phyloP scores from a whole-genome alignment of 306 rosid genomes.

The Glycyrrhiza uralensis region DNA sequence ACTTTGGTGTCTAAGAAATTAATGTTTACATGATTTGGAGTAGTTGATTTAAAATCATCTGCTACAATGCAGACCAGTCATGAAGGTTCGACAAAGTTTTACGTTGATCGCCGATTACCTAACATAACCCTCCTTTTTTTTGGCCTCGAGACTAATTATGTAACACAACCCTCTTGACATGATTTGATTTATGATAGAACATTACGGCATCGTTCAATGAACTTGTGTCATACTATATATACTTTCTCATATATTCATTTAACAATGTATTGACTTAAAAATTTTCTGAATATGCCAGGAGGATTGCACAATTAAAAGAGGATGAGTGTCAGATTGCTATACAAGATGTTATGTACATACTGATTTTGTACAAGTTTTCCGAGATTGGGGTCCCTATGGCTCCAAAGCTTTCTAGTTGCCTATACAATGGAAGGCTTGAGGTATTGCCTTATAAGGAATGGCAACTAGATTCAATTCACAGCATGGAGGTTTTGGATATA shows the following conservation, averaged over 20 bases:
- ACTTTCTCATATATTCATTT: constrained; percentile 13
- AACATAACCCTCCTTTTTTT: too few relatives aligned
- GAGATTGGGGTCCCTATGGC: constrained; percentile 71
- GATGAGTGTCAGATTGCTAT: constrained; percentile 62
- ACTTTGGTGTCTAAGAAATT: too few relatives aligned
- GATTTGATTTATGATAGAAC: too few relatives aligned
- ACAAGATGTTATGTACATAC: constrained; percentile 78
- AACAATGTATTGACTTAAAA: constrained; percentile 23
- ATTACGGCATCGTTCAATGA: too few relatives aligned
- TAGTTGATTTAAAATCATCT: too few relatives aligned
- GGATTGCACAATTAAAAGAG: constrained; percentile 81
- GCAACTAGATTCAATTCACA: constrained; percentile 78
- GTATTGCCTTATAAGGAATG: constrained; percentile 81
- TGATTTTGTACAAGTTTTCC: constrained; percentile 65
- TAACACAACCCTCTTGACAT: too few relatives aligned
- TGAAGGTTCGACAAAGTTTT: too few relatives aligned
- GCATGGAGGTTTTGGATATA: constrained; percentile 62
- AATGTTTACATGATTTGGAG: too few relatives aligned
- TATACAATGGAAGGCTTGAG: constrained; percentile 77
- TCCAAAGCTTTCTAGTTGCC: constrained; percentile 77
- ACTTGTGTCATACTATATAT: too few relatives aligned
- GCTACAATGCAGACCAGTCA: too few relatives aligned
- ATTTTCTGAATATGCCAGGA: constrained; percentile 63
- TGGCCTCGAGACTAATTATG: too few relatives aligned
- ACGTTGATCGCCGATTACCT: too few relatives aligned